Evolutionary conservation across 2,329 filamentous ascomycete species (phyloP).

Genomic region (Pyrenophora tritici-repentis): DNA sequence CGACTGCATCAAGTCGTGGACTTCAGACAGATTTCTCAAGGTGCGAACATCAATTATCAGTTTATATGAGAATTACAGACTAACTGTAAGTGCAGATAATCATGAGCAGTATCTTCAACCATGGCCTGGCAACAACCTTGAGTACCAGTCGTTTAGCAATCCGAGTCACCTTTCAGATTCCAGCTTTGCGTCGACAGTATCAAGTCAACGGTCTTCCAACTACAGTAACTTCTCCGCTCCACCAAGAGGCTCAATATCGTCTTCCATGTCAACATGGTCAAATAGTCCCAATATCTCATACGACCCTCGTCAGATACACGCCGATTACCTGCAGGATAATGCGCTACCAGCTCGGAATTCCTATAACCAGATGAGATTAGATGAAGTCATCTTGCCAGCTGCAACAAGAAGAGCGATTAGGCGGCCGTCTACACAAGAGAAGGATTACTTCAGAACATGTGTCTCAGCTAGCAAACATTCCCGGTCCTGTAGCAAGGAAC

Average conservation of each 20-base stretch:
- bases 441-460: slow-evolving; percentile 37
- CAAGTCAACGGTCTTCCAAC: slow-evolving; percentile 22
- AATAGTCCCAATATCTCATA: slow-evolving; percentile 17
- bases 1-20: not conserved
- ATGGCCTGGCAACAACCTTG: slow-evolving; percentile 12
- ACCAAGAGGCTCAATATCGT: slow-evolving; percentile 27
- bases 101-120: slow-evolving; percentile 6
- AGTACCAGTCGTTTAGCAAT: slow-evolving; percentile 11
- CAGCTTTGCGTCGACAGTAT: slow-evolving; percentile 24
- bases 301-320: slow-evolving; percentile 18
- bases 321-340: slow-evolving; percentile 13
- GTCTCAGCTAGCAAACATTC: slow-evolving; percentile 30
- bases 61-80: not conserved
- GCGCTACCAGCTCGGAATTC: slow-evolving; percentile 4
- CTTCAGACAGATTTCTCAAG: not conserved
- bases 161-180: slow-evolving; percentile 25
- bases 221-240: slow-evolving; percentile 27
- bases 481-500: slow-evolving; percentile 25
- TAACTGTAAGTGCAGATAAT: slow-evolving; percentile 16
- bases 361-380: slow-evolving; percentile 1
- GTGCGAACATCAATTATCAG: not conserved
- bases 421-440: slow-evolving; percentile 16
- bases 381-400: slow-evolving; percentile 2
- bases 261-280: slow-evolving; percentile 30
- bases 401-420: slow-evolving; percentile 12